Evolutionary conservation across 805 yeast genomes (phyloP).

Genomic region (Metschnikowia kofuensis): DNA sequence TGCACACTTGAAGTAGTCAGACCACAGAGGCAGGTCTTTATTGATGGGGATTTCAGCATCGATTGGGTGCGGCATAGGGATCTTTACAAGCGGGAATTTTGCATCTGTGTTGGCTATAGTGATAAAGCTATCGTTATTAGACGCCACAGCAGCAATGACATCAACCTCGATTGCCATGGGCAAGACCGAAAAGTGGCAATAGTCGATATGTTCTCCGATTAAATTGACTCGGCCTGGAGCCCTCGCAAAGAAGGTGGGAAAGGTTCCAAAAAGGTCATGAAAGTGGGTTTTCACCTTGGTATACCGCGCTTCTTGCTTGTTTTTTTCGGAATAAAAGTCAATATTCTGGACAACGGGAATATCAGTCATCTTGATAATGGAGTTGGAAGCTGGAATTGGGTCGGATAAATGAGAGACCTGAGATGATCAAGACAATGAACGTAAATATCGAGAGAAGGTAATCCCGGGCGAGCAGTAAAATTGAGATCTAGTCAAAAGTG

Average conservation of each 20-base stretch:
- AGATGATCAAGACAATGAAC: no score
- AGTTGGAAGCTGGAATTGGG: background rate
- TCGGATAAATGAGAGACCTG: background rate
- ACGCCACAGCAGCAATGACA: conserved; percentile 50
- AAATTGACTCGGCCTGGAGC: conserved; percentile 77
- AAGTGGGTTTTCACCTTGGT: conserved; percentile 23
- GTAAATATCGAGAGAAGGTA: no score
- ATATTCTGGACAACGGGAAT: conserved; percentile 37
- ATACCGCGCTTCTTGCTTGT: conserved; percentile 27
- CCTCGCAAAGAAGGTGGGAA: conserved; percentile 50
- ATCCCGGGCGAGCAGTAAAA: background rate
- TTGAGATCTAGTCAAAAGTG: background rate
- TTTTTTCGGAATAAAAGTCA: conserved; percentile 33
- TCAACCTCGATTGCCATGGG: conserved; percentile 73
- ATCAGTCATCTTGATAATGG: conserved; percentile 1
- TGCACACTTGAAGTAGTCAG: conserved; percentile 68
- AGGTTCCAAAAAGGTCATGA: conserved; percentile 20
- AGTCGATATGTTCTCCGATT: conserved; percentile 75
- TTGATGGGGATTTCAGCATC: conserved; percentile 45
- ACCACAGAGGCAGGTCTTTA: conserved; percentile 53
- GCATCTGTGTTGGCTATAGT: conserved; percentile 31
- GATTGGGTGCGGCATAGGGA: conserved; percentile 44
- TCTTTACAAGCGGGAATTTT: conserved; percentile 34
- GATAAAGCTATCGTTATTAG: conserved; percentile 12
- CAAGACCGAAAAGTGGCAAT: conserved; percentile 60